Evolutionary conservation across 371 early-diverging fungal genomes (phyloP).

Genomic region (Circinella minor): DNA sequence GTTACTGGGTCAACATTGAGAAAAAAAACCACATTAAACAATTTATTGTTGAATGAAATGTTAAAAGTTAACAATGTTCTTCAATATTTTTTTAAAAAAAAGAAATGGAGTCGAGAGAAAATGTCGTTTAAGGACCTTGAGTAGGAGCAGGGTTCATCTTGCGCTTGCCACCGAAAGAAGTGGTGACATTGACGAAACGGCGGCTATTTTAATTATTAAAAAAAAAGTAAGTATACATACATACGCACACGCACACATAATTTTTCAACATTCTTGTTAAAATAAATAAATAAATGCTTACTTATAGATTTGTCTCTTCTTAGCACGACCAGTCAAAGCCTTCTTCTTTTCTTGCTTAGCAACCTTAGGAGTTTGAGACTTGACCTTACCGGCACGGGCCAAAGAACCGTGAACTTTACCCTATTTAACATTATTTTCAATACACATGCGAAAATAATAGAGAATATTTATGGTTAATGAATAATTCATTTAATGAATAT

Average conservation of each 20-base stretch:
- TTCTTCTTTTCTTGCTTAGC: slow-evolving; percentile 98
- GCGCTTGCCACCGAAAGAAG: slow-evolving; percentile 87
- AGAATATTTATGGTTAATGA: neutral
- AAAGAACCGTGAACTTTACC: slow-evolving; percentile 99
- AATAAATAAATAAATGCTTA: slow-evolving; percentile 12
- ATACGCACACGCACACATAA: too few species aligned
- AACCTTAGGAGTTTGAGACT: slow-evolving; percentile 99
- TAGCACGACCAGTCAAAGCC: slow-evolving; percentile 94
- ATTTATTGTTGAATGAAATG: neutral
- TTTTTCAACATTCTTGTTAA: slow-evolving; percentile 51
- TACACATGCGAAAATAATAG: neutral
- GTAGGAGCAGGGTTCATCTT: slow-evolving; percentile 81
- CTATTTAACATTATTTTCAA: slow-evolving; percentile 48
- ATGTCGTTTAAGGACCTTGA: slow-evolving; percentile 48
- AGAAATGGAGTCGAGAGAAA: neutral
- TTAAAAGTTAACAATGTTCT: neutral
- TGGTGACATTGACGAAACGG: slow-evolving; percentile 95
- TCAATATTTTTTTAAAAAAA: neutral
- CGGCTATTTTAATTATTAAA: slow-evolving; percentile 53
- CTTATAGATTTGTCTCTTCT: slow-evolving; percentile 98
- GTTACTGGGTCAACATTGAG: too few species aligned
- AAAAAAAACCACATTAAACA: neutral
- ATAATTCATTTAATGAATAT: neutral
- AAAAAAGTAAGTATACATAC: too few species aligned
- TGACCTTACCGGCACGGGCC: slow-evolving; percentile 99